Conservation (phyloP, 2,329 filamentous ascomycete genomes). For the Penicillium glabrum region DNA sequence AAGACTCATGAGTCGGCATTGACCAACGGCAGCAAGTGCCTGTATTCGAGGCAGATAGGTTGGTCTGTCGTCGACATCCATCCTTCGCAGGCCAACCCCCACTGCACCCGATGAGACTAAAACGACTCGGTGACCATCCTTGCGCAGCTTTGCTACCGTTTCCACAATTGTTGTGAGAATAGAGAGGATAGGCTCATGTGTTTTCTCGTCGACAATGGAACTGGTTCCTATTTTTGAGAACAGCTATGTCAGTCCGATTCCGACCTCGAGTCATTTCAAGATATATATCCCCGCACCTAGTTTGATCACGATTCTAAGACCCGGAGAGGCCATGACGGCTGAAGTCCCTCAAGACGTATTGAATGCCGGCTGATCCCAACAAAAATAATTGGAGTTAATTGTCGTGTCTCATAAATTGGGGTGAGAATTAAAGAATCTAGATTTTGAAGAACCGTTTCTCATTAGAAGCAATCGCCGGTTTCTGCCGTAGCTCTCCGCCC, state of each 20-base stretch:
- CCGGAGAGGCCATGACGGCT: conserved; percentile 23
- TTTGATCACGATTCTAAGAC: conserved; percentile 42
- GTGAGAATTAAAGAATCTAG: background rate
- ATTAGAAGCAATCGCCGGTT: conserved; percentile 16
- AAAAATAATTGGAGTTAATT: background rate
- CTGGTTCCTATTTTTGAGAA: conserved; percentile 71
- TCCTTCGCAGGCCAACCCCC: conserved; percentile 84
- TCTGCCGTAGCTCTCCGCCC: conserved; percentile 33
- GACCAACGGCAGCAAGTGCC: conserved; percentile 91
- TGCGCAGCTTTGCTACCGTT: conserved; percentile 80
- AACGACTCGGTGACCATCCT: conserved; percentile 91
- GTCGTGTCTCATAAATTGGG: conserved; percentile 5
- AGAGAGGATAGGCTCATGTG: conserved; percentile 87
- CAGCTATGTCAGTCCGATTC: conserved; percentile 15
- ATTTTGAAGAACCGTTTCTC: conserved; percentile 8
- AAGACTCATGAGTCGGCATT: conserved; percentile 89
- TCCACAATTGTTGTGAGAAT: conserved; percentile 92
- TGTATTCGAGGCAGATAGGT: conserved; percentile 90
- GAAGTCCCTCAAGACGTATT: background rate
- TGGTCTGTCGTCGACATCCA: conserved; percentile 83
- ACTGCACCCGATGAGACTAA: conserved; percentile 97
- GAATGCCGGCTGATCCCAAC: background rate
- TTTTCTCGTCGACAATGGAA: conserved; percentile 97
- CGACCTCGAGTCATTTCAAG: conserved; percentile 3
- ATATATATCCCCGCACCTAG: conserved; percentile 35